Evolutionary conservation across 2,329 filamentous ascomycete species (phyloP), one percentile per base, ranked within the genome.

Genomic region (Ophiostoma ips): DNA sequence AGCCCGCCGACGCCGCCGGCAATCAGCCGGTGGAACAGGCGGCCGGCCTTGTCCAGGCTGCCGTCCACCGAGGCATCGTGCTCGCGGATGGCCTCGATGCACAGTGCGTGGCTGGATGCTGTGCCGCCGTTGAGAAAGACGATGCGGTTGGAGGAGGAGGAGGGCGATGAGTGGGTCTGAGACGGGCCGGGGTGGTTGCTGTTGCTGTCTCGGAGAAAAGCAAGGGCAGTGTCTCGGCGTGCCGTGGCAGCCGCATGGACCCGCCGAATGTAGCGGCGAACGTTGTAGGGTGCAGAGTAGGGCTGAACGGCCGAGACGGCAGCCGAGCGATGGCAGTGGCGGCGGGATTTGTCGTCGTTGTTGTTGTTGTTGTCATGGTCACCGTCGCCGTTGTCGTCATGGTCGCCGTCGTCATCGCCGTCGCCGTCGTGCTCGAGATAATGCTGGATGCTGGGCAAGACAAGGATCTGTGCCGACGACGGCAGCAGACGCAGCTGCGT

Each of bases 101-200:
- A 82, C 21, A 71, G 64, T 6, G 71, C 63, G 49, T 73, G 71
- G 1, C 77, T 77, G 50, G 71, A 67, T 10, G 72, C 67, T 3
- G 73, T 75, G 10, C 79, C 77, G 3, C 78, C 79, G 48, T 78
- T 71, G 61, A 79, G 65, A 55, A 83, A 79, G 8, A 79, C 77
- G 5, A 82, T 60, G 10, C 43, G 43, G 11, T 45, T 18, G 4
- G 33, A 30, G 12, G n/a, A 15, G 8, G 21, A 41, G 5, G 5
- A 12, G 21, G 19, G 21, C 38, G 15, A 5, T 3, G 35, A 3
- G 5, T 36, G 8, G 35, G 35, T 7, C 35, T 34, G 35, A 21
- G 37, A 40, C 16, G n/a, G 16, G 7, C 72, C 69, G 10, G 64
- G 6, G 34, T 38, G n/a, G 13, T 13, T 10, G 43, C n/a, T 10